Evolutionary conservation across 805 yeast genomes (phyloP), one percentile per base, ranked within the genome.

Genomic region (Candida odintsovae): DNA sequence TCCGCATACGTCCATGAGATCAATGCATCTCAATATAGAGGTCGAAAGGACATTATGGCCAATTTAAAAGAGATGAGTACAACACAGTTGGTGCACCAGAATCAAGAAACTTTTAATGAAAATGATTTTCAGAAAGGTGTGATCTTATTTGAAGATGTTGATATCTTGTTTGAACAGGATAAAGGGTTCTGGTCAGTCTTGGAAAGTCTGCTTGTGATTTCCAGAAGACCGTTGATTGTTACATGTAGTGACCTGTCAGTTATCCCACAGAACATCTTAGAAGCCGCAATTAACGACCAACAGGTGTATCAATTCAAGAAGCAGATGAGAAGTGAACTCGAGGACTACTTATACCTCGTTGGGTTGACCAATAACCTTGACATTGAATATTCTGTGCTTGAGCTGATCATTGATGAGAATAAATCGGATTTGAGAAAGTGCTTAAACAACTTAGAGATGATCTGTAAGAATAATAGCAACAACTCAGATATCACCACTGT

Each of bases 81-180:
- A 4, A 85, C 95, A 0, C 89, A 88, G 49, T 68, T 85, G 41
- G 90, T 92, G 2, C 87, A 83, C 52, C 69, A 69, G 42, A 52
- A 49, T 19, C 64, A 63, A 31, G 55, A 45, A 5, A 44, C 38
- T 8, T 37, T 37, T 19, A 41, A 28, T 13, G 44, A 46, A 12
- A 45, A 53, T 42, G 53, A 55, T 6, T 75, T 75, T 43, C 80
- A 75, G 49, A 73, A 78, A 48, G 90, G 92, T 8, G 68, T 89
- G 6, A 82, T 94, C 4, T 64, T 94, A 29, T 71, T 92, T 47
- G 96, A 90, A 55, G 97, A 92, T 56, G 90, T 86, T 37, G 96
- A 92, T 60, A 70, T 87, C 11, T 62, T 90, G 18, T 88, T 84
- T 56, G 79, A 75, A 37, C 80, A 77, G 28, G 98, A 94, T 56